phyloP scores from a whole-genome alignment of 176 grass and related monocot genomes.

The Oryza longistaminata region DNA sequence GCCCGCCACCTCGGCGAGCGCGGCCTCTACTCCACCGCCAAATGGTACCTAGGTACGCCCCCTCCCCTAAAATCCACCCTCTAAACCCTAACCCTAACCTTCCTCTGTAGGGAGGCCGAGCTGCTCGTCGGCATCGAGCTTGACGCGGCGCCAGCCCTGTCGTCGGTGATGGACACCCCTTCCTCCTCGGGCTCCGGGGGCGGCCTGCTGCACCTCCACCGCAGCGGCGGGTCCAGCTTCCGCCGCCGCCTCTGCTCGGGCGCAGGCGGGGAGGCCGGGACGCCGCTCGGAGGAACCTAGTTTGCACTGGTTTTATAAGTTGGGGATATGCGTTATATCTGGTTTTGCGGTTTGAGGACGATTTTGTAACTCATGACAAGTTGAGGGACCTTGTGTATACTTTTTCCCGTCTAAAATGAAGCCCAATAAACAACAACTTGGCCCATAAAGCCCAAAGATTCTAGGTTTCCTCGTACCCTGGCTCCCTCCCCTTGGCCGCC shows the following conservation, averaged over 20 bases:
- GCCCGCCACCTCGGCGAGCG: slow-evolving; percentile 78
- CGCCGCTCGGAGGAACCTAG: slow-evolving; percentile 42
- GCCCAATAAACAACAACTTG: background rate
- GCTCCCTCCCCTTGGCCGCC: background rate
- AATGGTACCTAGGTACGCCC: slow-evolving; percentile 57
- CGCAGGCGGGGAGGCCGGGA: slow-evolving; percentile 40
- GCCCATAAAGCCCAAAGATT: background rate
- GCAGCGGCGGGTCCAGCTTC: slow-evolving; percentile 65
- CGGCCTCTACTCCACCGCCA: slow-evolving; percentile 84
- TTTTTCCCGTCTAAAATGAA: no score
- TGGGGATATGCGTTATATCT: no score
- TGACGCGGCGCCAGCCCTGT: slow-evolving; percentile 38
- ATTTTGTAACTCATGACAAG: no score
- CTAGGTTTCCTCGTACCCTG: slow-evolving; percentile 23
- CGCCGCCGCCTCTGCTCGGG: slow-evolving; percentile 61
- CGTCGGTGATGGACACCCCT: slow-evolving; percentile 40
- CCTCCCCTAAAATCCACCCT: background rate
- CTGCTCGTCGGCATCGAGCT: slow-evolving; percentile 79
- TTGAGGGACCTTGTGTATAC: no score
- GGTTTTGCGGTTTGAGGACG: no score
- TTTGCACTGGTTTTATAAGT: no score
- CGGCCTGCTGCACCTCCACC: slow-evolving; percentile 60
- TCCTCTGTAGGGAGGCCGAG: slow-evolving; percentile 67
- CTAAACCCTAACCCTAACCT: slow-evolving; percentile 45
- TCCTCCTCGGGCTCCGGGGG: slow-evolving; percentile 53